A percentile compares a stretch with the other conserved stretches of the same genome.
phyloP scores from a whole-genome alignment of 2,329 filamentous ascomycete species.

The Apiospora marii region DNA sequence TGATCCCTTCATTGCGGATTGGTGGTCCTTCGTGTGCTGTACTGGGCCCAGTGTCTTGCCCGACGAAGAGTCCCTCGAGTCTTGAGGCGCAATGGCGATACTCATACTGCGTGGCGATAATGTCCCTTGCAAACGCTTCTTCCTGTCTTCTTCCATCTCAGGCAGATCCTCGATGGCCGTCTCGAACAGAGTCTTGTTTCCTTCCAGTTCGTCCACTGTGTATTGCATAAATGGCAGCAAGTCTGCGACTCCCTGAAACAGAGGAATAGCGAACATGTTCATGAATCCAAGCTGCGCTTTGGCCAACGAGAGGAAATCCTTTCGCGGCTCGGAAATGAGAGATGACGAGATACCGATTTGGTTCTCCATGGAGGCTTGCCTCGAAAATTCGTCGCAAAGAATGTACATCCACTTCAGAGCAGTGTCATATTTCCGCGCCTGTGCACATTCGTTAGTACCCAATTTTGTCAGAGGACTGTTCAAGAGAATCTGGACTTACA shows the following conservation, averaged over 20 bases:
- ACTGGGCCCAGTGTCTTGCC: constrained; percentile 28
- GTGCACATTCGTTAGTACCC: constrained; percentile 27
- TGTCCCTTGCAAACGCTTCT: constrained; percentile 46
- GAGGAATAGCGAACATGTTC: constrained; percentile 91
- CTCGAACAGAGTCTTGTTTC: constrained; percentile 80
- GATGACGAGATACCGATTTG: constrained; percentile 89
- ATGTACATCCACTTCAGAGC: constrained; percentile 92
- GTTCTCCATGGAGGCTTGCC: constrained; percentile 90
- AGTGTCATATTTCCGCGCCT: constrained; percentile 84
- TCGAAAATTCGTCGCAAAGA: constrained; percentile 92
- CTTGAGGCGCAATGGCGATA: constrained; percentile 42
- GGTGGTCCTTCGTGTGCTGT: constrained; percentile 33
- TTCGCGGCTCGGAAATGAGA: constrained; percentile 83
- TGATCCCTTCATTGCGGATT: constrained; percentile 39
- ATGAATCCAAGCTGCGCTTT: constrained; percentile 95
- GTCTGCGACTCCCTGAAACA: constrained; percentile 88
- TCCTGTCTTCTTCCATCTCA: constrained; percentile 51
- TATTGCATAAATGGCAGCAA: constrained; percentile 87
- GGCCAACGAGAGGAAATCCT: constrained; percentile 82
- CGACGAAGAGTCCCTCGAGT: constrained; percentile 33
- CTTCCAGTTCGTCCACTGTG: constrained; percentile 80
- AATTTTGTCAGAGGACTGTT: not conserved
- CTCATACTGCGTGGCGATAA: constrained; percentile 56
- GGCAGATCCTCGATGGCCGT: constrained; percentile 70
- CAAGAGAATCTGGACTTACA: constrained; percentile 61